Percentiles rank a stretch among this genome's conserved stretches.
Conservation (phyloP, 371 early-diverging fungal genomes). For the Apophysomyces trapeziformis region DNA sequence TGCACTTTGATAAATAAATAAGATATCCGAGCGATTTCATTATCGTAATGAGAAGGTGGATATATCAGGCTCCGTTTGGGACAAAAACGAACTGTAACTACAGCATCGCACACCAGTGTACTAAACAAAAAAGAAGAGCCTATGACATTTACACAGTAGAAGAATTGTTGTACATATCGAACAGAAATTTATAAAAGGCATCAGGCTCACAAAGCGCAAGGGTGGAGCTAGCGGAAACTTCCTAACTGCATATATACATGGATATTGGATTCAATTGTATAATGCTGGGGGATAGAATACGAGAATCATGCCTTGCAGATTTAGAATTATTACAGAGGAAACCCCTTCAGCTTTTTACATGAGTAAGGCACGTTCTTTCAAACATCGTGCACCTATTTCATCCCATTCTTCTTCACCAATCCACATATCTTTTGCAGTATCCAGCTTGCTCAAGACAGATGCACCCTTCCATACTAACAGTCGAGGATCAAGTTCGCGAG, state of each 20-base stretch:
- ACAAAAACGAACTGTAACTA: too few species aligned
- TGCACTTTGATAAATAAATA: not conserved
- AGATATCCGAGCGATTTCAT: not conserved
- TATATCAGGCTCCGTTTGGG: too few species aligned
- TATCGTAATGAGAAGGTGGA: too few species aligned
- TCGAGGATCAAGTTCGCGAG: conserved; percentile 88
- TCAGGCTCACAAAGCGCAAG: too few species aligned
- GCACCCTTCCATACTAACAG: conserved; percentile 91
- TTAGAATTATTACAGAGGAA: not conserved
- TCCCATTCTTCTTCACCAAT: conserved; percentile 78
- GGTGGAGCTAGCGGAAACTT: too few species aligned
- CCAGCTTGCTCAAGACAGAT: conserved; percentile 79
- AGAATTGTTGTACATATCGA: too few species aligned
- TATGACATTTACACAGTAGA: too few species aligned
- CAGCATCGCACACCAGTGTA: too few species aligned
- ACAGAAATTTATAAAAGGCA: too few species aligned
- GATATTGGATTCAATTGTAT: too few species aligned
- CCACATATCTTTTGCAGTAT: conserved; percentile 83
- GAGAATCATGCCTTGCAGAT: not conserved
- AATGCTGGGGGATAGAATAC: not conserved
- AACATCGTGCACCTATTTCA: conserved; percentile 66
- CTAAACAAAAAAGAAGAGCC: too few species aligned
- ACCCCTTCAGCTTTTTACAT: conserved; percentile 37
- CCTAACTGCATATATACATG: too few species aligned
- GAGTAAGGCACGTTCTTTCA: conserved; percentile 74